These are phyloP conservation scores for Aristolochia fimbriata DNA, from an alignment of 164 flowering plant genomes.

Conservation along the genomic window DNA sequence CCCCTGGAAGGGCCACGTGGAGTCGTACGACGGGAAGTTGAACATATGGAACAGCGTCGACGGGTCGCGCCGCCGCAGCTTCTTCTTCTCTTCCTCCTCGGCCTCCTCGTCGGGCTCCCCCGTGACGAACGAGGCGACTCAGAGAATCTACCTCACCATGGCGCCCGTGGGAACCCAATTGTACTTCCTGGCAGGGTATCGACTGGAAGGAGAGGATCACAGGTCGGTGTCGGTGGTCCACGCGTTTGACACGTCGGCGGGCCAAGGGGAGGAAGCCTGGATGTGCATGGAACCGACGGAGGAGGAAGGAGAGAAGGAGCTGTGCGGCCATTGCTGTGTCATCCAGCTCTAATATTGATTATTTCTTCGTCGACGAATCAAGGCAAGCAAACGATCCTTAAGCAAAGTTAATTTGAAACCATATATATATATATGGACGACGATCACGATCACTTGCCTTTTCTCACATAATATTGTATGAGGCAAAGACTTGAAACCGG, in stretches of 20 bases:
- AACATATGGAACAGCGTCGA: conserved; percentile 53
- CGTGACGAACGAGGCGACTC: not conserved
- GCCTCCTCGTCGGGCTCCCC: not conserved
- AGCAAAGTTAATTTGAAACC: too few relatives aligned
- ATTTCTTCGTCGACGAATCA: not conserved
- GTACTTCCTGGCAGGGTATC: conserved; percentile 48
- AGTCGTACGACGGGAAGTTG: conserved; percentile 34
- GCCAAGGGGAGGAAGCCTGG: conserved; percentile 30
- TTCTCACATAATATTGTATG: too few relatives aligned
- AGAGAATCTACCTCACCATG: conserved; percentile 40
- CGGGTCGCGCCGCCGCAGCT: conserved; percentile 21
- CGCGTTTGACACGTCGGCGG: conserved; percentile 32
- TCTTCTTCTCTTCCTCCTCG: not conserved
- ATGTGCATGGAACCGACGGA: conserved; percentile 38
- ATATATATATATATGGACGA: too few relatives aligned
- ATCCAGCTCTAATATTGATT: conserved; percentile 16
- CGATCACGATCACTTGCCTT: too few relatives aligned
- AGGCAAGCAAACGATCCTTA: too few relatives aligned
- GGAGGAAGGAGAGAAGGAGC: conserved; percentile 38
- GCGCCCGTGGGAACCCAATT: conserved; percentile 40
- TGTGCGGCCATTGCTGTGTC: conserved; percentile 51
- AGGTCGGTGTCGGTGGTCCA: conserved; percentile 31
- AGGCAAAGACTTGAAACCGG: too few relatives aligned
- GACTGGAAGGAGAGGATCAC: conserved; percentile 16
- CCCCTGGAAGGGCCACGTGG: conserved; percentile 63